Evolutionary conservation across 768 basidiomycete genomes (phyloP).

Genomic region (Lentinus tigrinus): DNA sequence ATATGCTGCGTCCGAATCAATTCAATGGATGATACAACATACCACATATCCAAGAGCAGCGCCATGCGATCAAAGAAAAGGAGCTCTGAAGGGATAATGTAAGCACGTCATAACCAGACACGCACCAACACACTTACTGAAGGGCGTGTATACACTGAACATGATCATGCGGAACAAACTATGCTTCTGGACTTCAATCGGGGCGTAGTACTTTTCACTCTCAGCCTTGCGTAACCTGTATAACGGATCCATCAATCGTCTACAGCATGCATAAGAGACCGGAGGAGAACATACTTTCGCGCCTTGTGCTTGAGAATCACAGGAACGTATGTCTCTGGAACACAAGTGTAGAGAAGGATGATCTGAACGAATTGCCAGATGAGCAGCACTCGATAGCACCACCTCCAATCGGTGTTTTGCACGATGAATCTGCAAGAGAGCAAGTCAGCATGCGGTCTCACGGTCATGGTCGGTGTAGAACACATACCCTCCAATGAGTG

Average conservation of each 20-base stretch:
- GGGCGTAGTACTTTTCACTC: constrained; percentile 53
- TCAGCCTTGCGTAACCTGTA: constrained; percentile 55
- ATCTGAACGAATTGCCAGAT: constrained; percentile 68
- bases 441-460: neutral
- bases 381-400: constrained; percentile 71
- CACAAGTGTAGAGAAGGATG: constrained; percentile 48
- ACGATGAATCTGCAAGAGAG: constrained; percentile 60
- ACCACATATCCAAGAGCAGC: constrained; percentile 70
- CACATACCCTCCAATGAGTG: constrained; percentile 57
- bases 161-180: constrained; percentile 47
- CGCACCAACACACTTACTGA: constrained; percentile 48
- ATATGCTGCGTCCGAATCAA: neutral
- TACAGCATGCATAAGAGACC: neutral
- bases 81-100: constrained; percentile 42
- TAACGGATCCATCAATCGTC: neutral
- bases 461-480: neutral
- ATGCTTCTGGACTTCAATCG: constrained; percentile 51
- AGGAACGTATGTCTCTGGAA: constrained; percentile 73
- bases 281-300: constrained; percentile 34
- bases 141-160: constrained; percentile 67
- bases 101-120: neutral
- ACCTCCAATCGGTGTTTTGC: constrained; percentile 58
- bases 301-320: constrained; percentile 63
- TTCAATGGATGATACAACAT: constrained; percentile 20
- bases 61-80: constrained; percentile 74